Base-by-base conservation (phyloP, 164 flowering plant species). In the Taxillus chinensis region DNA sequence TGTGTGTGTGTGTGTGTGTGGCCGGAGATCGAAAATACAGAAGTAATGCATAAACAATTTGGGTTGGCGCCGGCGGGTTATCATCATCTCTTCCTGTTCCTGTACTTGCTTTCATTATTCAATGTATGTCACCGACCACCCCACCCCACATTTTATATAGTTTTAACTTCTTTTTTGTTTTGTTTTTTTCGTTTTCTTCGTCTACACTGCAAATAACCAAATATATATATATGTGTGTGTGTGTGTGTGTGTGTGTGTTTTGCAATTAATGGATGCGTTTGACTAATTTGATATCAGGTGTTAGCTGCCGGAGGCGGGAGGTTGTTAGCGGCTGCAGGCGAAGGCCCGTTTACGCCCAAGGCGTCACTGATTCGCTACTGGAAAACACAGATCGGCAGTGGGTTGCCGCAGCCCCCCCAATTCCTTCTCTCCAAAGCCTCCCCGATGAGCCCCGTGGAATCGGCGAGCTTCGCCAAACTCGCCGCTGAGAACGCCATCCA, bases 391-490 rank as follows among this genome's bases (percentile, higher is more conserved):
- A 11, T 48, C 9, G 13, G 4, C 13, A 48, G 7, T 14, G 13
- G 4, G 2, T 9, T 2, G 13, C 12, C 51, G 7, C 13, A 11
- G 51, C 13, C 9, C 13, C 51, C 51, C 46, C 4, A 11, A 11
- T 48, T 48, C 51, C 51, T 48, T 14, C 51, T 48, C 51, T 48
- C 51, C 51, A 48, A 48, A 14, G 51, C 51, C 12, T 48, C 51
- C 51, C 51, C 51, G 13, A 48, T 48, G 51, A 48, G 49, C 55
- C 76, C 89, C 3, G 72, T 72, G 5, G 77, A 89, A 9, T 68
- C 80, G 14, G 86, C 92, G 0, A 41, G 58, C 11, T 82, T 80
- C 64, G 64, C 85, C 5, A 81, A 79, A 57, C 82, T 85, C 68
- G 96, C 87, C 46, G 70, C 77, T 17, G 70, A 66, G 17, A 76